Evolutionary conservation across 83 land plant genomes (phyloP), one percentile per base, ranked within the genome.

Genomic region (Picea abies): DNA sequence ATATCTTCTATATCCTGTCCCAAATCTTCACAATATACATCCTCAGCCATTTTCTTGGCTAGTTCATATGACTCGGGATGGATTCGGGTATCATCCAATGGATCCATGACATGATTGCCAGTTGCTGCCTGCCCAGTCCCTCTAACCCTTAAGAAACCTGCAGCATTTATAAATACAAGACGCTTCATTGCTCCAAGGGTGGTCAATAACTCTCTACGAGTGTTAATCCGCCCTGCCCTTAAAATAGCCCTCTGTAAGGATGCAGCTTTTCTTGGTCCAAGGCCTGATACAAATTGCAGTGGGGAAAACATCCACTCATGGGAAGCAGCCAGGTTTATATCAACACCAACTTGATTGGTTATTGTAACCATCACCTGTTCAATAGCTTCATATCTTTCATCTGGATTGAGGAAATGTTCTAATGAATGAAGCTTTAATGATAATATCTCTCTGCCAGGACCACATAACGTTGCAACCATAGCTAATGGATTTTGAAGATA

Each of bases 281-380:
- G 92, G 15, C 99, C 99, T 26, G 98, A 85, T 35, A 97, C 82
- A 85, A 97, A 97, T 82, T 97, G 99, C 41, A 97, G 81, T 3
- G 99, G 96, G 37, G 97, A 89, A 85, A 97, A 94, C 39, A 92
- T 81, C 99, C 99, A 97, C 76, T 97, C 99, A 87, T 95, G 99
- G 60, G 91, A 89, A 41, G 93, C 89, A 80, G 99, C 98, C 69
- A 95, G 64, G 82, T 97, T 97, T 29, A 95, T 64, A 58, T 95
- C 99, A 14, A 97, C 73, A 37, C 99, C 98, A 52, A 96, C 93
- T 80, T 97, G 99, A 84, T 95, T 97, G 9, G 98, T 91, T 17
- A 89, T 93, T 82, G 95, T 97, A 9, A 97, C 94, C 98, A 97
- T 86, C 41, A 95, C 86, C 79, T 94, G 94, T 81, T 97, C 98